These are phyloP conservation scores for Clarireedia hainanense DNA, from an alignment of 2,329 filamentous ascomycete species.

Conservation along the genomic window DNA sequence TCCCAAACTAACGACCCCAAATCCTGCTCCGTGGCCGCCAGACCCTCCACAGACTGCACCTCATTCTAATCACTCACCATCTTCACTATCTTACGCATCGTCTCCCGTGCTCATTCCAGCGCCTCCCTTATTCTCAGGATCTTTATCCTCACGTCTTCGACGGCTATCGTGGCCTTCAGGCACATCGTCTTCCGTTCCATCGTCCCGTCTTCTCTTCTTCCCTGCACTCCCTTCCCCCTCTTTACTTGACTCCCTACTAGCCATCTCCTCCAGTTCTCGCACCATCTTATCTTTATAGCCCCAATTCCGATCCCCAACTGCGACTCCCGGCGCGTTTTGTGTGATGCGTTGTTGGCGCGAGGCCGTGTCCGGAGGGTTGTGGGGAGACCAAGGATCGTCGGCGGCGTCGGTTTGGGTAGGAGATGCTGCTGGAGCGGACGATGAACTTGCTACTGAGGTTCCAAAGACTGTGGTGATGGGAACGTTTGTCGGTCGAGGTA, in stretches of 20 bases:
- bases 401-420: not conserved
- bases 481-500: not conserved
- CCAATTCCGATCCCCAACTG: not conserved
- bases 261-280: slow-evolving; percentile 1
- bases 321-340: not conserved
- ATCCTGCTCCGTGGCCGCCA: too few species aligned
- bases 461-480: too few species aligned
- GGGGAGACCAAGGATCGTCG: slow-evolving; percentile 2
- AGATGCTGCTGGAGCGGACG: too few species aligned
- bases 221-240: not conserved
- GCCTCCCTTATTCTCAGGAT: too few species aligned
- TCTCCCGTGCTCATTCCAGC: not conserved
- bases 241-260: not conserved
- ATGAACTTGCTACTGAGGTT: too few species aligned
- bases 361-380: not conserved
- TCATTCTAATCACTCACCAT: too few species aligned
- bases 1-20: too few species aligned
- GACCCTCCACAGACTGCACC: too few species aligned
- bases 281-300: slow-evolving; percentile 5
- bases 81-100: too few species aligned
- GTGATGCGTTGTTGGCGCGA: not conserved
- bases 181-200: not conserved
- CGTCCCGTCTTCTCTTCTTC: not conserved
- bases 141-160: too few species aligned
- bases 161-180: not conserved